These are phyloP conservation scores for Meyerozyma guilliermondii DNA, from an alignment of 1,139 yeast genomes.

Conservation along the genomic window DNA sequence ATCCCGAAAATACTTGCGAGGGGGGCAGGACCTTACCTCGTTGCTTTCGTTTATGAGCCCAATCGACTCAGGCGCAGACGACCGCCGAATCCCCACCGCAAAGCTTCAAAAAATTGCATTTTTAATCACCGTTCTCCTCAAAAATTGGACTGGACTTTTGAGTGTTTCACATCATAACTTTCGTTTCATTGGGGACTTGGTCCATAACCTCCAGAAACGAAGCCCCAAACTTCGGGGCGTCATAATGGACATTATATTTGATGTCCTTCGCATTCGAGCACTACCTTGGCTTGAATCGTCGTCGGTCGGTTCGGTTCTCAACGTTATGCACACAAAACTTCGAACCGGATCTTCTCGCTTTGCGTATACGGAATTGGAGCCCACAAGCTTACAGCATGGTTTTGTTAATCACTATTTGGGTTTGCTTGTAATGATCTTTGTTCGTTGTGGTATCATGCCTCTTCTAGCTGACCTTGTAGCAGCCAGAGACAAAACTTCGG, in stretches of 20 bases:
- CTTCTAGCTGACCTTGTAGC: neutral
- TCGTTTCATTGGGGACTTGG: conserved; percentile 51
- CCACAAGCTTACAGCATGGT: conserved; percentile 12
- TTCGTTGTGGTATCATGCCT: neutral
- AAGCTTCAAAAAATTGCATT: conserved; percentile 60
- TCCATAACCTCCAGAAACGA: conserved; percentile 60
- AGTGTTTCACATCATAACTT: conserved; percentile 58
- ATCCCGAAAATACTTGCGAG: conserved; percentile 51
- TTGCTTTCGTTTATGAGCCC: conserved; percentile 55
- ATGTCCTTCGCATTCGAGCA: conserved; percentile 56
- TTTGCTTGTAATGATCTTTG: conserved; percentile 2
- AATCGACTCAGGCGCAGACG: conserved; percentile 5
- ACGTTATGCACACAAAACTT: conserved; percentile 4
- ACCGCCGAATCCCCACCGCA: conserved; percentile 19
- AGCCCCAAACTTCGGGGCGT: conserved; percentile 53
- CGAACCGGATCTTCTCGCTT: conserved; percentile 2
- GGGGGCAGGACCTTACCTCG: conserved; percentile 61
- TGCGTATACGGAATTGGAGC: conserved; percentile 5
- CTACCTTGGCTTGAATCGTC: conserved; percentile 52
- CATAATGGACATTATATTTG: conserved; percentile 67
- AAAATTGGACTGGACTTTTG: conserved; percentile 74
- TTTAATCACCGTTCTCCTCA: conserved; percentile 56
- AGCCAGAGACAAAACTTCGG: neutral
- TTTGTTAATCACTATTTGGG: conserved; percentile 61
- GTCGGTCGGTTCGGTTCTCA: conserved; percentile 28